phyloP scores from a whole-genome alignment of 176 grass and related monocot genomes.

The Oryza coarctata region DNA sequence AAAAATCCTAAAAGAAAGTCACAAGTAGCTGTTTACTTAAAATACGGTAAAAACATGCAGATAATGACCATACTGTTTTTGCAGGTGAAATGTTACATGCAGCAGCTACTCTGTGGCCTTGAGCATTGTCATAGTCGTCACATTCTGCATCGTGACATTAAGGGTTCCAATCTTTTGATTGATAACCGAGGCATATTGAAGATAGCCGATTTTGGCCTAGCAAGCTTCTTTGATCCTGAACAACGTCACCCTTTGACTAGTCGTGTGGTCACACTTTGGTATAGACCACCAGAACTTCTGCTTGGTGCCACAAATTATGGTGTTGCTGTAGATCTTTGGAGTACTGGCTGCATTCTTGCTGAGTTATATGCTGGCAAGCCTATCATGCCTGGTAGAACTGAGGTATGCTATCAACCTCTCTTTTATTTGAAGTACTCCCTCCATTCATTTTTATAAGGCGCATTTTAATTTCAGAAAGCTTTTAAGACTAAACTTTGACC shows the following conservation, averaged over 20 bases:
- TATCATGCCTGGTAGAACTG: constrained; percentile 99
- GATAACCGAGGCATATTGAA: constrained; percentile 90
- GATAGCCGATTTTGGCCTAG: constrained; percentile 98
- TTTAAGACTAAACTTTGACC: too few relatives aligned
- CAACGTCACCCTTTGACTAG: constrained; percentile 90
- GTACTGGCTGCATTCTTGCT: constrained; percentile 95
- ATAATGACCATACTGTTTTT: not conserved
- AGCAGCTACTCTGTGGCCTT: constrained; percentile 89
- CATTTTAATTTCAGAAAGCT: too few relatives aligned
- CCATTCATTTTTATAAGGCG: too few relatives aligned
- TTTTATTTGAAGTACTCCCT: not conserved
- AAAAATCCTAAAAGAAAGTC: not conserved
- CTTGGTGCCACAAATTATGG: constrained; percentile 97
- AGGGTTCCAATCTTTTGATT: constrained; percentile 98
- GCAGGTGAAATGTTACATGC: constrained; percentile 99
- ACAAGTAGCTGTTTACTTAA: not conserved
- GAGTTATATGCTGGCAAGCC: constrained; percentile 98
- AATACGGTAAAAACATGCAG: constrained; percentile 4
- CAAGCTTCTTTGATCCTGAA: constrained; percentile 93
- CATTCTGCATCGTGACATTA: constrained; percentile 95
- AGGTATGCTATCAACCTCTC: constrained; percentile 51
- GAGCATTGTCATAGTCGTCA: constrained; percentile 92
- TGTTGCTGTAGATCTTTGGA: constrained; percentile 96
- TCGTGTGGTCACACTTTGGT: constrained; percentile 99
- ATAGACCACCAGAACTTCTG: constrained; percentile 92